Conservation (phyloP, 2,329 filamentous ascomycete genomes). For the Ophiostoma fasciatum region DNA sequence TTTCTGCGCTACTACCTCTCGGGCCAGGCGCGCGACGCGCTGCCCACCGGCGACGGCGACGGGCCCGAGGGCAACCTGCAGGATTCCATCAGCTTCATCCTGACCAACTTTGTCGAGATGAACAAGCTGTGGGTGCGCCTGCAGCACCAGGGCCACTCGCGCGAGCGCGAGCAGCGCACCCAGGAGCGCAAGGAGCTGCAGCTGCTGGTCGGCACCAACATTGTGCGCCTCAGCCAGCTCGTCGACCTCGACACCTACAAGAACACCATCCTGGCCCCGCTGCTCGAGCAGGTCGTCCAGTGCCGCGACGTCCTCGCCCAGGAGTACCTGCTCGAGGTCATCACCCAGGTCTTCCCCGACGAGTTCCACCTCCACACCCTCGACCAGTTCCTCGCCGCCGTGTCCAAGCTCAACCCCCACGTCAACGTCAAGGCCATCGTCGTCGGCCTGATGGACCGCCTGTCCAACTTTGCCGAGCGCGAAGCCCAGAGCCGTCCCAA, state of each 20-base stretch:
- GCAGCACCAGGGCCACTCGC: conserved; percentile 93
- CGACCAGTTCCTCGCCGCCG: conserved; percentile 86
- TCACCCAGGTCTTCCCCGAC: conserved; percentile 97
- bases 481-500: conserved; percentile 59
- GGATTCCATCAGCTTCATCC: conserved; percentile 93
- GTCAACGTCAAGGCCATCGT: conserved; percentile 98
- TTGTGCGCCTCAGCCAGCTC: conserved; percentile 86
- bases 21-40: conserved; percentile 79
- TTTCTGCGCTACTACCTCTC: conserved; percentile 95
- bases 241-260: conserved; percentile 94
- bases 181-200: conserved; percentile 93
- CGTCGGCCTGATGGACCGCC: conserved; percentile 90
- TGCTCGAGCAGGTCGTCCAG: conserved; percentile 94
- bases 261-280: conserved; percentile 69
- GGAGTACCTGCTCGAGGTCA: conserved; percentile 94
- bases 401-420: conserved; percentile 83
- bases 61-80: conserved; percentile 91
- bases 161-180: conserved; percentile 83
- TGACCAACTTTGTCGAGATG: conserved; percentile 99
- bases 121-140: conserved; percentile 98
- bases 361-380: conserved; percentile 96
- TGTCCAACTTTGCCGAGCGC: conserved; percentile 87
- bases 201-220: conserved; percentile 87
- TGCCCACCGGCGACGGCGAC: conserved; percentile 70
- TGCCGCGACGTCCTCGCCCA: conserved; percentile 94